Percentiles rank a stretch among this genome's conserved stretches.
Conservation (phyloP, 495 filamentous ascomycete species). For the Penicillium coprophilum region DNA sequence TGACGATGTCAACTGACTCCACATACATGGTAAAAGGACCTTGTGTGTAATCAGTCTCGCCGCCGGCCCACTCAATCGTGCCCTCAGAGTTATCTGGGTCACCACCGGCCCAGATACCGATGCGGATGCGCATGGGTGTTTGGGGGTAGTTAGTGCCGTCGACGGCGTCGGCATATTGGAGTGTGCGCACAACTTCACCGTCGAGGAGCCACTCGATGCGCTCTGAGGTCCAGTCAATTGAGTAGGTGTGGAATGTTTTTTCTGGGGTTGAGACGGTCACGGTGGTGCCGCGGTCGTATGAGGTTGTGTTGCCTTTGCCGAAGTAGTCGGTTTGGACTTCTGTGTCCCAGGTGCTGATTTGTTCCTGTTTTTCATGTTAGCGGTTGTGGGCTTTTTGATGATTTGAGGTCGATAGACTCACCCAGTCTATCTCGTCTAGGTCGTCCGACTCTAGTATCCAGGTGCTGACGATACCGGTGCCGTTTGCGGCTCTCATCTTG, state of each 20-base stretch:
- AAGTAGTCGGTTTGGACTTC: slow-evolving; percentile 91
- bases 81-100: slow-evolving; percentile 65
- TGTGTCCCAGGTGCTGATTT: slow-evolving; percentile 58
- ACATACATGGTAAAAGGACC: slow-evolving; percentile 82
- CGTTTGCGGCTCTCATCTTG: slow-evolving; percentile 67
- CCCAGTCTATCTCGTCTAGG: slow-evolving; percentile 94
- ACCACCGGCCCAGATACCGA: slow-evolving; percentile 87
- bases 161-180: slow-evolving; percentile 57
- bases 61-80: slow-evolving; percentile 75
- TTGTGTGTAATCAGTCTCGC: slow-evolving; percentile 65
- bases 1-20: slow-evolving; percentile 52
- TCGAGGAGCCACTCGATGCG: slow-evolving; percentile 80
- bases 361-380: slow-evolving; percentile 32
- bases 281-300: slow-evolving; percentile 71
- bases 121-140: slow-evolving; percentile 82
- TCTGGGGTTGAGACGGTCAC: slow-evolving; percentile 62
- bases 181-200: slow-evolving; percentile 70
- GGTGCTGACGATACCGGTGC: slow-evolving; percentile 74
- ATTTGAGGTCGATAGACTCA: slow-evolving; percentile 40
- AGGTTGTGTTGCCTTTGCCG: slow-evolving; percentile 78
- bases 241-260: slow-evolving; percentile 75
- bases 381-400: not conserved
- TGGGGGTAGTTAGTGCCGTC: slow-evolving; percentile 80
- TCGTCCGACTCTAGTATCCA: slow-evolving; percentile 84
- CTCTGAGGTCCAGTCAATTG: slow-evolving; percentile 76